Evolutionary conservation across 345 rosid genomes (phyloP).

Genomic region (Gossypium sturtianum): DNA sequence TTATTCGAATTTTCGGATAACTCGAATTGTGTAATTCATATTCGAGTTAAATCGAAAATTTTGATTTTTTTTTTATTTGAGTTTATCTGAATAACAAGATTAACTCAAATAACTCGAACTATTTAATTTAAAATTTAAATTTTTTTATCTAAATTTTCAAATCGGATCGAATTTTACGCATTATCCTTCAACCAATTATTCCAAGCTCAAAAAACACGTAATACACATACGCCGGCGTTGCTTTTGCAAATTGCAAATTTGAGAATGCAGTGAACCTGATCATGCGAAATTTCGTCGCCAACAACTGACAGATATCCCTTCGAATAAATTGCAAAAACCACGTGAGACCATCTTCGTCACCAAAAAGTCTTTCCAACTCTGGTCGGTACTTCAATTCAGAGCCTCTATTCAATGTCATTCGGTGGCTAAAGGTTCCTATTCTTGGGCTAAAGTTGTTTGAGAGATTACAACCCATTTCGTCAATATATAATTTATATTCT

Average conservation of each 20-base stretch:
- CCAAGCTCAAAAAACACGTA: not conserved
- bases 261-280: not conserved
- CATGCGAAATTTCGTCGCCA: not conserved
- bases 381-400: not conserved
- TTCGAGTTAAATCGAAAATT: too few relatives aligned
- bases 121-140: too few relatives aligned
- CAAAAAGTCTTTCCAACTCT: not conserved
- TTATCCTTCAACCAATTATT: constrained; percentile 7
- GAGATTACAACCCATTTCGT: too few relatives aligned
- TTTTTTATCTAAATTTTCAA: too few relatives aligned
- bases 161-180: not conserved
- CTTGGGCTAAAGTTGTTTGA: too few relatives aligned
- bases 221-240: not conserved
- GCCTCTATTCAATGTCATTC: not conserved
- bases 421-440: too few relatives aligned
- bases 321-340: not conserved
- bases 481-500: too few relatives aligned
- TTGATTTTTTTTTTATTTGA: too few relatives aligned
- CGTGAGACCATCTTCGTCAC: not conserved
- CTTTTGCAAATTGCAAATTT: not conserved
- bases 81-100: too few relatives aligned
- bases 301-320: not conserved
- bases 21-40: too few relatives aligned
- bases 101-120: too few relatives aligned
- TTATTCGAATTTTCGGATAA: too few relatives aligned